Evolutionary conservation across 257 asterid species (phyloP).

Genomic region (Scutellaria baicalensis): DNA sequence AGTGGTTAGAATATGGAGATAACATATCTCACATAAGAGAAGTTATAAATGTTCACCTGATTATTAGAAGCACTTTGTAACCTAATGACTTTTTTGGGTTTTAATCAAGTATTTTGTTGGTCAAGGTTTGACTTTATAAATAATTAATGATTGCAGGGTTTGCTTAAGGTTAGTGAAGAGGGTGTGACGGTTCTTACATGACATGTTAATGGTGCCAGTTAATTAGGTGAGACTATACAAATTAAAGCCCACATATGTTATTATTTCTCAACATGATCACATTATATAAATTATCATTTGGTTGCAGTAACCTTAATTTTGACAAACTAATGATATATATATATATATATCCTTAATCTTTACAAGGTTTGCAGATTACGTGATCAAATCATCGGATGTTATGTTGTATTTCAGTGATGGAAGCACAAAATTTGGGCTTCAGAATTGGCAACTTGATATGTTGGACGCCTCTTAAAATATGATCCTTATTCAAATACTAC

Average conservation of each 20-base stretch:
- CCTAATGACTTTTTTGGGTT: no score
- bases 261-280: no score
- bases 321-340: background rate
- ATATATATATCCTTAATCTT: background rate
- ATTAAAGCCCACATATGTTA: background rate
- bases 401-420: slow-evolving; percentile 50
- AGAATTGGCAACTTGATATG: slow-evolving; percentile 45
- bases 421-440: slow-evolving; percentile 40
- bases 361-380: slow-evolving; percentile 59
- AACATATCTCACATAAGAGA: no score
- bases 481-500: slow-evolving; percentile 31
- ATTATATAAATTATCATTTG: no score
- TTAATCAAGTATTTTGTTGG: no score
- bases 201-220: slow-evolving; percentile 39
- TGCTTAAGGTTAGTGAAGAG: slow-evolving; percentile 49
- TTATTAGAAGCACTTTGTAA: no score
- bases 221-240: slow-evolving; percentile 36
- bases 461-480: slow-evolving; percentile 52
- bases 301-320: background rate
- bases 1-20: no score
- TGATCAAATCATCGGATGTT: slow-evolving; percentile 56
- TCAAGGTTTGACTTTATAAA: no score
- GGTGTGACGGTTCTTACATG: slow-evolving; percentile 47
- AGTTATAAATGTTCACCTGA: no score
- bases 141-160: slow-evolving; percentile 35